A percentile compares a stretch with the other conserved stretches of the same genome.
phyloP scores from a whole-genome alignment of 148 eudicot genomes.

The Dianthus caryophyllus region DNA sequence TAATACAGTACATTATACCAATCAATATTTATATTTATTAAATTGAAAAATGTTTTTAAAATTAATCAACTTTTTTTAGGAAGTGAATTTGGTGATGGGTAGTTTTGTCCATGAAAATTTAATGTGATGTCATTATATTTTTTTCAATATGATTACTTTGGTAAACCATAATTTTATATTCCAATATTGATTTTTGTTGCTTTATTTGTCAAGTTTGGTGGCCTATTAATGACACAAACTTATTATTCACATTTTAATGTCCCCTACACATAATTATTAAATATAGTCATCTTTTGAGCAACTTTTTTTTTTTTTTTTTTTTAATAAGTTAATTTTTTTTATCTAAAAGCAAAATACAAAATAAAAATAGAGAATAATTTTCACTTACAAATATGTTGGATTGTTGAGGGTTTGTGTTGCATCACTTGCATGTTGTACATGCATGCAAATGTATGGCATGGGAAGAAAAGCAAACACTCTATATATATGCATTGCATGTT shows the following conservation, averaged over 20 bases:
- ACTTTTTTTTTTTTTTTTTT: too few species aligned
- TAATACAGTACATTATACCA: too few species aligned
- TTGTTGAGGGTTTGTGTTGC: too few species aligned
- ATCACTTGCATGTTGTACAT: too few species aligned
- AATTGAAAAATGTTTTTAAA: background rate
- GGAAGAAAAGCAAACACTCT: background rate
- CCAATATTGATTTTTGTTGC: constrained; percentile 17
- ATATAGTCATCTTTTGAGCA: too few species aligned
- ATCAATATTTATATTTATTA: background rate
- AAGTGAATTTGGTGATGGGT: constrained; percentile 45
- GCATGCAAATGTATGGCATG: too few species aligned
- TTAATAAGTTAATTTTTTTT: too few species aligned
- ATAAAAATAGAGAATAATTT: too few species aligned
- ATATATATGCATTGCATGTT: too few species aligned
- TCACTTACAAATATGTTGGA: too few species aligned
- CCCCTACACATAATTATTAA: too few species aligned
- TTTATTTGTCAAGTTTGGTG: constrained; percentile 29
- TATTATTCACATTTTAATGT: constrained; percentile 20
- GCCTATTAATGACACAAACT: constrained; percentile 19
- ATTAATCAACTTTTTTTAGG: constrained; percentile 23
- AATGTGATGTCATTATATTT: constrained; percentile 30
- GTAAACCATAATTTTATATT: constrained; percentile 4
- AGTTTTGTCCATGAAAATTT: constrained; percentile 35
- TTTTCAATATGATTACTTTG: background rate
- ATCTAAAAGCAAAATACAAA: too few species aligned